Evolutionary conservation across 257 asterid species (phyloP), one percentile per base, ranked within the genome.

Genomic region (Solanum peruvianum): DNA sequence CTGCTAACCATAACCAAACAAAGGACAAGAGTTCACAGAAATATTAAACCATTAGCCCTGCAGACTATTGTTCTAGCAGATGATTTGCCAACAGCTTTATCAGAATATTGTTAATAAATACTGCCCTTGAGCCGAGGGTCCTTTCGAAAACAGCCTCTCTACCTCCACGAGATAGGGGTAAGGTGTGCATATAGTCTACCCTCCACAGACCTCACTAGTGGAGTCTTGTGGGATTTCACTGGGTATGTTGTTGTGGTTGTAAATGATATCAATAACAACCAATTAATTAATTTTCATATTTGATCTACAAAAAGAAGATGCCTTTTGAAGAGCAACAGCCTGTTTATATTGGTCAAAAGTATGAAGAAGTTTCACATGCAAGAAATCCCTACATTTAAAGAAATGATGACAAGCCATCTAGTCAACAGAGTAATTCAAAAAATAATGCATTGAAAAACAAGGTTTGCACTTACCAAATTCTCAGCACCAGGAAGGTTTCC

Each of bases 401-500:
- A 76, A 76, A 76, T 76, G 20, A 2, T 10, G 83, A 5, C 44
- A 81, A 45, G 13, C 45, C 85, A 81, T 31, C 45, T 66, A 49
- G 41, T 49, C 21, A 81, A 5, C 8, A 18, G 52, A 81, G 39
- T 42, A 49, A 81, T 47, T 45, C 37, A 71, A 64, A 78, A 71
- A 64, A 14, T 4, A 73, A 42, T 37, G 72, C 85, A 31, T 49
- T 11, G 25, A 72, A 39, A 62, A 85, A 86, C 87, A 21, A 73
- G 49, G 86, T 62, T 88, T 37, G 21, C 84, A 89, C 98, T 58
- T 88, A 96, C 99, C 97, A 97, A 89, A 93, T 97, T 97, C 92
- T 97, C 99, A 7, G 99, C 99, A 82, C 99, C 99, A 41, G 98
- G 99, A 90, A 97, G 98, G 84, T 97, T 97, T 91, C 99, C 99